These are phyloP conservation scores for Penicillium sp. DNA, from an alignment of 2,329 filamentous ascomycete species.

Conservation along the genomic window DNA sequence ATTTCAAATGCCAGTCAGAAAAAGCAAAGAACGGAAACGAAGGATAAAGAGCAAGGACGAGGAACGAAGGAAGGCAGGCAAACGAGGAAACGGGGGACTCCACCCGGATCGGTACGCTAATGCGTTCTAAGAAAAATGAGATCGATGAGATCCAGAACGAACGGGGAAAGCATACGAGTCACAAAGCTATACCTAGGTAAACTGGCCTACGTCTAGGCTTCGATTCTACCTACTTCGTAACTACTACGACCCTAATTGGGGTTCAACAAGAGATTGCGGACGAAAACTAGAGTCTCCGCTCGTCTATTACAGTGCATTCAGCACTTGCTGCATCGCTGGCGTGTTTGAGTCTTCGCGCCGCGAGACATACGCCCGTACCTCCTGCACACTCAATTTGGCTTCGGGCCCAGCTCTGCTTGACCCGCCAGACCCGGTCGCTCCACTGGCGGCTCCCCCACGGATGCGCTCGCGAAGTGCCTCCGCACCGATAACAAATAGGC, in stretches of 20 bases:
- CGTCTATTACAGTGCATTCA: slow-evolving; percentile 59
- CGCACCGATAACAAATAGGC: slow-evolving; percentile 87
- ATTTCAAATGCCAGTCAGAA: neutral
- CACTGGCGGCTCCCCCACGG: slow-evolving; percentile 54
- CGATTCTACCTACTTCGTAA: neutral
- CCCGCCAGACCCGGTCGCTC: slow-evolving; percentile 44
- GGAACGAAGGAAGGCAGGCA: neutral
- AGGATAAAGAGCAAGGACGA: neutral
- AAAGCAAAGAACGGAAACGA: neutral
- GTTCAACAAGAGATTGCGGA: neutral
- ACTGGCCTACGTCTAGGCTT: neutral
- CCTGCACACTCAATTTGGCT: slow-evolving; percentile 49
- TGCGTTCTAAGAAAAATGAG: neutral
- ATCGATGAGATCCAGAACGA: neutral
- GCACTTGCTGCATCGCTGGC: slow-evolving; percentile 76
- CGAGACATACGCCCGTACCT: slow-evolving; percentile 78
- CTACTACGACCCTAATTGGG: too few species aligned
- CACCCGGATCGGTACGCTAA: neutral
- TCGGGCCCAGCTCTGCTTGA: slow-evolving; percentile 39
- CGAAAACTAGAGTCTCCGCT: neutral
- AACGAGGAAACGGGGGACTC: neutral
- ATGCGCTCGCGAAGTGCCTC: slow-evolving; percentile 72
- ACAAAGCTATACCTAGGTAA: neutral
- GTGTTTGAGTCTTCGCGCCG: slow-evolving; percentile 79
- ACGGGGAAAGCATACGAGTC: neutral